Evolutionary conservation across 139 green algal genomes (phyloP).

Genomic region (Micractinium sp.): DNA sequence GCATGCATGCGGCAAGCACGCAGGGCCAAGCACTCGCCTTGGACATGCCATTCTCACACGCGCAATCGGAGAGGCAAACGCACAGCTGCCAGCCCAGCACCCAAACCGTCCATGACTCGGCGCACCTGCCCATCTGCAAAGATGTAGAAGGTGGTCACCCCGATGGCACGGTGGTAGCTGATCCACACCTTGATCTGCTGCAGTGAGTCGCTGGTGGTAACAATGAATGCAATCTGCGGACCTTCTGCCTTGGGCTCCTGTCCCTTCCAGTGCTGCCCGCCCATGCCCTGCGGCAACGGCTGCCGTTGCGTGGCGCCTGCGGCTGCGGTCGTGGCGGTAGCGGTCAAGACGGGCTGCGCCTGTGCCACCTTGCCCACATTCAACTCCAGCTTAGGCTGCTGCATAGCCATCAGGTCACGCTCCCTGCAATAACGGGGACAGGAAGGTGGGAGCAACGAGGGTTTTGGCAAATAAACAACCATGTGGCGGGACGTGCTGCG

Average conservation of each 20-base stretch:
- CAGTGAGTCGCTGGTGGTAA: constrained; percentile 61
- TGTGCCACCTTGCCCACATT: background rate
- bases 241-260: background rate
- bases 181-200: constrained; percentile 65
- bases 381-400: constrained; percentile 36
- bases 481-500: no score
- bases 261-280: background rate
- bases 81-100: no score
- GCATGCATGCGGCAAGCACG: background rate
- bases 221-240: constrained; percentile 64
- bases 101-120: no score
- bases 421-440: background rate
- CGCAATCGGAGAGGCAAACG: background rate
- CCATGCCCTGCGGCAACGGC: background rate
- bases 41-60: no score
- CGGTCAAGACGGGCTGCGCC: background rate
- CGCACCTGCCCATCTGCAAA: constrained; percentile 67
- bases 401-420: constrained; percentile 31
- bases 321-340: background rate
- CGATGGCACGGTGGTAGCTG: constrained; percentile 62
- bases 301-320: background rate
- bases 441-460: background rate
- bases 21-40: background rate
- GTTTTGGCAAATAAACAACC: background rate
- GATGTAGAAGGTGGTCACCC: constrained; percentile 68